Evolutionary conservation across 495 filamentous ascomycete genomes (phyloP), one percentile per base, ranked within the genome.

Genomic region (Lasiosphaeria ovina): DNA sequence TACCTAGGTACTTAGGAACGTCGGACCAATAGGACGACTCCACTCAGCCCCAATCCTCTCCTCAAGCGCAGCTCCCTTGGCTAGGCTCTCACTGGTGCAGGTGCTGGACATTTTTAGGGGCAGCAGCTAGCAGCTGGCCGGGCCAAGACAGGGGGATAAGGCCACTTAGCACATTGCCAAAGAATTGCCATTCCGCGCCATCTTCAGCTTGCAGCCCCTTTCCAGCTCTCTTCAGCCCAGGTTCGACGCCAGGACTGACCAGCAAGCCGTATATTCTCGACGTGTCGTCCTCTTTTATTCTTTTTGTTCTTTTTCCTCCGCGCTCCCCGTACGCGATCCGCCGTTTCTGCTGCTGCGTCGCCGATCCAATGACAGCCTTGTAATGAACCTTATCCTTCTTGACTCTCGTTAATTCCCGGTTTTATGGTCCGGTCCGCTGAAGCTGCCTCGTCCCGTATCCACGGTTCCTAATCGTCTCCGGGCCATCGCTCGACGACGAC

Each of bases 361-460:
- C 49, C 62, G 56, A 57, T 59, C 57, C 63, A 42, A 67, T 67
- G 69, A 69, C 68, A 45, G 66, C 69, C 59, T 77, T 77, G 69
- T 79, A 77, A 80, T 78, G 66, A 63, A 52, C 50, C 44, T 75
- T 77, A 55, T 40, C 54, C 68, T 76, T 78, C 71, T 72, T 65
- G 66, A 79, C 77, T 75, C 65, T 81, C 76, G 66, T 79, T 79
- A 75, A 78, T 35, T 63, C 45, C 59, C 38, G 36, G 34, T 65
- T 69, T 57, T 53, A 59, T 65, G 35, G 52, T 49, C 58, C 40
- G 11, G n/a, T 24, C 57, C 45, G 62, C 58, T 58, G 58, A 64
- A 66, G 59, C 63, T 47, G 57, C 59, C 40, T 61, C 45, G 38
- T 62, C 47, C 62, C 48, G 42, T n/a, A 53, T 32, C 57, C 54